phyloP scores from a whole-genome alignment of 305 asterid species.

The Fraxinus nigra region DNA sequence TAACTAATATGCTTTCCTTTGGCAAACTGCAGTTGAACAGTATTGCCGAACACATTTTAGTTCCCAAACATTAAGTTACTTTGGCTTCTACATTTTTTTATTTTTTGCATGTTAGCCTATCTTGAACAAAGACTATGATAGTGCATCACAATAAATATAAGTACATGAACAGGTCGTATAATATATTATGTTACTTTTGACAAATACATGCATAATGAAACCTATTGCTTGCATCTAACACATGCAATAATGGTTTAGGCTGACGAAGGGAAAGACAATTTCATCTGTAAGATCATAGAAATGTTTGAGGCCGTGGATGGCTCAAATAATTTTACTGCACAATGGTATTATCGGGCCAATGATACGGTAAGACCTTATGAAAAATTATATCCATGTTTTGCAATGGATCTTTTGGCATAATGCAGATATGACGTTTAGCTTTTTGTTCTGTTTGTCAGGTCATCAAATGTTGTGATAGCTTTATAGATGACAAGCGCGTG shows the following conservation, averaged over 20 bases:
- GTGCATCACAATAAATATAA: not conserved
- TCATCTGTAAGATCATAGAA: constrained; percentile 67
- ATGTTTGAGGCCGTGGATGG: constrained; percentile 57
- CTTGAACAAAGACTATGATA: not conserved
- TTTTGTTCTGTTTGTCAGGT: constrained; percentile 35
- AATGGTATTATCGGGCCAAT: constrained; percentile 65
- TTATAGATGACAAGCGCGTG: constrained; percentile 44
- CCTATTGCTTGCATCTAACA: not conserved
- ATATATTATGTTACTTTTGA: not conserved
- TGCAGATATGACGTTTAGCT: constrained; percentile 7
- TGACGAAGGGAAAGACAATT: constrained; percentile 39
- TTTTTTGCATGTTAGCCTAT: not conserved
- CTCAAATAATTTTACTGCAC: constrained; percentile 47
- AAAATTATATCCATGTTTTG: not conserved
- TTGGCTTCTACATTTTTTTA: not conserved
- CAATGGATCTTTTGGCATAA: not conserved
- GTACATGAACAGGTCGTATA: not conserved
- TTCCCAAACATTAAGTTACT: not conserved
- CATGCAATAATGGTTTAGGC: constrained; percentile 36
- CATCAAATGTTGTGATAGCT: constrained; percentile 32
- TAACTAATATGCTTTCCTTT: not conserved
- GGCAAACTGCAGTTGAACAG: not conserved
- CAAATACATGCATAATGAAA: not conserved
- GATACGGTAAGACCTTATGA: constrained; percentile 58
- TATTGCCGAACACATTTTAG: not conserved